Base-by-base conservation (phyloP, 805 yeast genomes). In the Saturnispora ahearnii region DNA sequence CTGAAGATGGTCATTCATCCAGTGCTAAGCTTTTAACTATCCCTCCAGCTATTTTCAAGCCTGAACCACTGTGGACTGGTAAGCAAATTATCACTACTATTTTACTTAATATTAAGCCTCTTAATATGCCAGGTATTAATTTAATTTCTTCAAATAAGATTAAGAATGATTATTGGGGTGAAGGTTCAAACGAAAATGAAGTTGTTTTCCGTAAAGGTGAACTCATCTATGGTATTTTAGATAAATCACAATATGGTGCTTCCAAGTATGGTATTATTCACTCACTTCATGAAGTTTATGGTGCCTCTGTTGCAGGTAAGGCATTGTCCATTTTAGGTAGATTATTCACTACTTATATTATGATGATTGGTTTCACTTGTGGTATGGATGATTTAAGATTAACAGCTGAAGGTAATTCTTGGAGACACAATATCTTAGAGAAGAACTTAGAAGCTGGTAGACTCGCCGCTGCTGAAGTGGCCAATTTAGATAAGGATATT, bases 341-440 rank as follows among this genome's bases (percentile, higher is more conserved):
- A 61, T 74, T 93, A 49, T 91, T 95, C 71, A 95, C 99, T 22
- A 88, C 87, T 67, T 93, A 88, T 67, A 89, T 84, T 62, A 90
- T 84, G 78, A 77, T 81, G 72, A 85, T 87, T 51, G 98, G 96
- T 1, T 87, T 93, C 64, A 93, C 99, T 7, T 93, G 99, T 82
- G 99, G 99, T 77, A 95, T 93, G 99, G 99, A 93, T 66, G 99
- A 93, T 72, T 75, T 93, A 67, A 80, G 96, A 65, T 76, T 95
- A 58, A 93, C 98, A 22, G 78, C 68, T 3, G 96, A 87, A 59
- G 99, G 99, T 64, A 90, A 95, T 66, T 62, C 74, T 53, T 82
- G 95, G 91, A 82, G 99, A 74, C 70, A 71, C 12, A 95, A 88
- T 53, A 86, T 93, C 54, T 75, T 95, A 65, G 71, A 78, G 57